Base-by-base conservation (phyloP, 2,329 filamentous ascomycete species). In the Botrytis paeoniae region DNA sequence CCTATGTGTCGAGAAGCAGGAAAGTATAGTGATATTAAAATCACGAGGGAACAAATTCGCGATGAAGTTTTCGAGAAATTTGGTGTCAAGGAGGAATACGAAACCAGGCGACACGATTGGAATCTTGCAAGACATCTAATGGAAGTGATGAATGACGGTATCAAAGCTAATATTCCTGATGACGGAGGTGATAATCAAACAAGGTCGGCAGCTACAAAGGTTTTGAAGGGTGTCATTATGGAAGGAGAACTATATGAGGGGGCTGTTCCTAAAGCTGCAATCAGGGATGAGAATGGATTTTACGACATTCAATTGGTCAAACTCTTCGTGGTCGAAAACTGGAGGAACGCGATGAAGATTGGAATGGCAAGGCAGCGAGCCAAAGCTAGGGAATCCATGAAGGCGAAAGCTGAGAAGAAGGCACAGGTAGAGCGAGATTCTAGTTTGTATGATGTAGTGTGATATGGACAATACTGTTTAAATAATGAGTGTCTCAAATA, bases 1-100 rank as follows among this genome's bases (percentile, higher is more conserved):
- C 89, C 89, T 0, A 78, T 78, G 3, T 87, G 87, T 73, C 82
- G 84, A 1, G 81, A 81, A 0, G 73, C 83, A 37, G 82, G 82
- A 0, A 81, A 80, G 1, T 85, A 83, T 72, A 66, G 78, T 1
- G 68, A 75, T 35, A 54, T 70, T 20, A 74, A 74, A 1, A 61
- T 79, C 1, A 79, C 79, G 2, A 83, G 89, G 35, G 81, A 85
- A 10, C 70, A 83, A 7, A 83, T 91, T 2, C 85, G 86, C 0
- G 77, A 85, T 0, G 85, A 88, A 68, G 89, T 88, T 0, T 85
- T 93, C 41, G 78, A 77, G 0, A 78, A 75, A 3, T 93, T 92
- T 75, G 80, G 80, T 37, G 81, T 85, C 6, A 79, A 81, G 20
- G 69, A 77, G 0, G 84, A 85, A 51, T 92, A 88, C 76, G 77